Base-by-base conservation (phyloP, 2,329 filamentous ascomycete genomes). In the Sarocladiaceae sp. region DNA sequence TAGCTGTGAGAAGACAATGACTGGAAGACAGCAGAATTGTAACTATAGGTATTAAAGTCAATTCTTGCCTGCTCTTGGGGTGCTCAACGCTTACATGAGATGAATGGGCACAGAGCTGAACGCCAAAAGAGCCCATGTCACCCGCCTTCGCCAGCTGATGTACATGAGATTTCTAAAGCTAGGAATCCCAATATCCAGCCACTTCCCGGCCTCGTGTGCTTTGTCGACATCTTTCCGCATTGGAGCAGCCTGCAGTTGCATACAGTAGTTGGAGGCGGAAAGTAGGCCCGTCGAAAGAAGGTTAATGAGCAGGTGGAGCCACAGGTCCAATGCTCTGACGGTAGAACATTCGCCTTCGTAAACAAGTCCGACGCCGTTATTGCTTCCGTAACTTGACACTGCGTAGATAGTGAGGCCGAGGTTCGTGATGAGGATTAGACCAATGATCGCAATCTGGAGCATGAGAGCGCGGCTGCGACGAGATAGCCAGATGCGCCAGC, bases 161-260 rank as follows among this genome's bases (percentile, higher is more conserved):
- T 35, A 23, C 7, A 7, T 13, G 2, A 58, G 36, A 33, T 58
- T 57, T 2, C 55, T 36, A 8, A 56, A 20, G 12, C 52, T 56
- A 2, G 50, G 52, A 2, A 59, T 37, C 1, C 58, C 58, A 18
- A 57, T 55, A 22, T 58, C 55, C 12, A 59, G 51, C 53, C 52
- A 56, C 3, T 17, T 29, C 12, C 46, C 36, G 6, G 23, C 37
- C 2, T 35, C 17, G 25, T 59, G 55, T 3, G 56, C 56, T 3
- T 39, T 28, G 20, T 68, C 58, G 3, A 70, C 44, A 12, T 67
- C 58, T 0, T 37, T 33, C 3, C 66, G 54, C 1, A 66, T 67
- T 2, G 66, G 67, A 1, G 66, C 63, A 3, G 59, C 59, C 12
- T 64, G 58, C 1, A 62, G 53, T 37, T 69, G 68, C 61, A 66